phyloP scores from a whole-genome alignment of 768 basidiomycete genomes.

The Lactifluus rugatus region DNA sequence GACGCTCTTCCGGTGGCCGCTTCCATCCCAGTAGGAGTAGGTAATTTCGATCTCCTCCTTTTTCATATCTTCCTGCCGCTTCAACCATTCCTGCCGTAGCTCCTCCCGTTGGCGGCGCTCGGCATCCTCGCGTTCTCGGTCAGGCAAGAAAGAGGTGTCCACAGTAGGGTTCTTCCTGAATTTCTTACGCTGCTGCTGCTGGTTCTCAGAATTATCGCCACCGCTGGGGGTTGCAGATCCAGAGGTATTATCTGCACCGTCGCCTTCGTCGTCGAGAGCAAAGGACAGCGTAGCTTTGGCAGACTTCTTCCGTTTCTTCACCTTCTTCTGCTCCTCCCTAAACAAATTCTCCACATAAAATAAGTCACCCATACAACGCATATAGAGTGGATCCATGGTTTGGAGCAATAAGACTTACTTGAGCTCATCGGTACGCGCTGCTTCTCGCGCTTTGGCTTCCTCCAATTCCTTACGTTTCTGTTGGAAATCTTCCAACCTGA shows the following conservation, averaged over 20 bases:
- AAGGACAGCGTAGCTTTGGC: slow-evolving; percentile 88
- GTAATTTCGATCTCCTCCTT: slow-evolving; percentile 77
- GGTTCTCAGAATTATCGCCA: slow-evolving; percentile 32
- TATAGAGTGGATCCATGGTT: slow-evolving; percentile 13
- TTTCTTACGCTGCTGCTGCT: slow-evolving; percentile 68
- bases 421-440: slow-evolving; percentile 71
- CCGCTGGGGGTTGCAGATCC: slow-evolving; percentile 28
- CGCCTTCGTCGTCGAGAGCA: slow-evolving; percentile 76
- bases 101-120: slow-evolving; percentile 85
- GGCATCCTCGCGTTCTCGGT: slow-evolving; percentile 91
- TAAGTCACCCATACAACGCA: slow-evolving; percentile 45
- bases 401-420: slow-evolving; percentile 54
- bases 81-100: slow-evolving; percentile 82
- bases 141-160: slow-evolving; percentile 96
- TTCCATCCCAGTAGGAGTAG: slow-evolving; percentile 98
- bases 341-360: slow-evolving; percentile 70
- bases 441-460: slow-evolving; percentile 84
- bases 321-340: slow-evolving; percentile 79
- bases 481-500: slow-evolving; percentile 87
- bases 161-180: slow-evolving; percentile 93
- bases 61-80: slow-evolving; percentile 57
- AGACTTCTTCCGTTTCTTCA: slow-evolving; percentile 89
- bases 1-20: slow-evolving; percentile 90
- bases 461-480: slow-evolving; percentile 81
- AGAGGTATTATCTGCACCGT: slow-evolving; percentile 33